Conservation (phyloP, 441 rosid species). For the Theobroma grandiflorum region DNA sequence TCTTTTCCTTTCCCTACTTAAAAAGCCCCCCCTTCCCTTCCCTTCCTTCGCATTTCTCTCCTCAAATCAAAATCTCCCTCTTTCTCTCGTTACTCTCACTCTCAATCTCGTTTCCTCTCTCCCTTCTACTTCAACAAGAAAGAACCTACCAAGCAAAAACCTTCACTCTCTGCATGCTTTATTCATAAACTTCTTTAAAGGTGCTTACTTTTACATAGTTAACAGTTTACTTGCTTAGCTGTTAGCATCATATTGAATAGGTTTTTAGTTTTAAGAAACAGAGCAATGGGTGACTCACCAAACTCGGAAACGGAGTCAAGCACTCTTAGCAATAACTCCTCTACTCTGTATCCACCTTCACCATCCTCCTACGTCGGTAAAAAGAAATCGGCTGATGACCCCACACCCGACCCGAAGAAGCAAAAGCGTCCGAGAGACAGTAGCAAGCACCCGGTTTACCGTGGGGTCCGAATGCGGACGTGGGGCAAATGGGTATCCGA, state of each 20-base stretch:
- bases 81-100: background rate
- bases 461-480: constrained; percentile 35
- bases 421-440: constrained; percentile 31
- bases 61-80: background rate
- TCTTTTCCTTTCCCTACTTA: background rate
- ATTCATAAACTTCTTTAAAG: background rate
- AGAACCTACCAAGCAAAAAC: background rate
- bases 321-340: constrained; percentile 15
- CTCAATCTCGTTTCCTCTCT: background rate
- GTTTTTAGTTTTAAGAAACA: background rate
- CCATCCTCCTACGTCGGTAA: constrained; percentile 13
- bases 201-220: background rate
- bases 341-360: constrained; percentile 22
- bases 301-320: constrained; percentile 33
- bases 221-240: background rate
- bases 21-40: background rate
- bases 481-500: constrained; percentile 38
- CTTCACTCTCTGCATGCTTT: background rate
- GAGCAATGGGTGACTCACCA: constrained; percentile 30
- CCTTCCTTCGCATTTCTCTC: constrained; percentile 14
- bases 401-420: constrained; percentile 22
- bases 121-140: background rate
- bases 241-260: background rate
- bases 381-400: constrained; percentile 22
- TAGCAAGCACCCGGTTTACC: constrained; percentile 36